These are phyloP conservation scores for Globisporangium cystogenes DNA, from an alignment of 352 stramenopile species.

Conservation along the genomic window DNA sequence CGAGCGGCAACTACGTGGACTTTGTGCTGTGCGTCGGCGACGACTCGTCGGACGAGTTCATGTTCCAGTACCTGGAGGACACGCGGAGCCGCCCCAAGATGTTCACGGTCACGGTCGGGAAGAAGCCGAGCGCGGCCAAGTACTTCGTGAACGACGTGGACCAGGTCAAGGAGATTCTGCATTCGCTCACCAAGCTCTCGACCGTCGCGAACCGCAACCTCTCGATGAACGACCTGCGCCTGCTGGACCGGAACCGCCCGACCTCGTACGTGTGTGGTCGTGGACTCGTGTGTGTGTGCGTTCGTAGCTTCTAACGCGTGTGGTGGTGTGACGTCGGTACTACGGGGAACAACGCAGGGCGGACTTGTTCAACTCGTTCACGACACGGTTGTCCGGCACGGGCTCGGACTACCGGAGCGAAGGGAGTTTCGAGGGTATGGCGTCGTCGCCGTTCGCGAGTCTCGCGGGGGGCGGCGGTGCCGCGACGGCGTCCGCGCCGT, in stretches of 20 bases:
- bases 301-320: background rate
- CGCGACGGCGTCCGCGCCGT: conserved; percentile 18
- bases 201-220: conserved; percentile 80
- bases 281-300: background rate
- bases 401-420: conserved; percentile 42
- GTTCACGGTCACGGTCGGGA: conserved; percentile 97
- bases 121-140: conserved; percentile 96
- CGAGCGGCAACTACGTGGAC: conserved; percentile 82
- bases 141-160: conserved; percentile 98
- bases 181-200: conserved; percentile 82
- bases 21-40: conserved; percentile 98
- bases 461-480: too few species aligned
- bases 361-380: conserved; percentile 21
- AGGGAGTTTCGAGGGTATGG: conserved; percentile 34
- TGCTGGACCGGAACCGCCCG: conserved; percentile 52
- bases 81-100: conserved; percentile 56
- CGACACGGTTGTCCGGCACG: conserved; percentile 14
- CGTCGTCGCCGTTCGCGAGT: conserved; percentile 30
- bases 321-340: background rate
- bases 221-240: conserved; percentile 77
- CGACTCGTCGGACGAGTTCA: conserved; percentile 98
- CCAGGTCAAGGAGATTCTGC: conserved; percentile 93
- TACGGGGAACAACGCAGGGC: conserved; percentile 12
- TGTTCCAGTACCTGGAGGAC: conserved; percentile 91
- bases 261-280: conserved; percentile 26